phyloP scores from a whole-genome alignment of 2,329 filamentous ascomycete genomes.

The Eutypella sp. region DNA sequence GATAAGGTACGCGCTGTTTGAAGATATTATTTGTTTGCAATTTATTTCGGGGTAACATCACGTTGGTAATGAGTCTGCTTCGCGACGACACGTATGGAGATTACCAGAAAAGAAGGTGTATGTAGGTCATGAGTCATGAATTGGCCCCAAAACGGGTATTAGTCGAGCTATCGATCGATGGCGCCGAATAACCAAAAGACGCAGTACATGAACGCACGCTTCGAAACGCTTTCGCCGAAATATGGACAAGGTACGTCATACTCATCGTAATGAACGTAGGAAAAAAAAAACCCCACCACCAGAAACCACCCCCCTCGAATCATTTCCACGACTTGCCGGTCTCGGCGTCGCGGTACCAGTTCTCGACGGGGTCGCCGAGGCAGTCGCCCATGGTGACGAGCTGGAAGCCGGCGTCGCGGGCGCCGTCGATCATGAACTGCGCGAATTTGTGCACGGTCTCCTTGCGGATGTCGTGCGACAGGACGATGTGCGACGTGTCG shows the following conservation, averaged over 20 bases:
- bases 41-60: too few species aligned
- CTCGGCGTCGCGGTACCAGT: conserved; percentile 18
- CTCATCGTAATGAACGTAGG: background rate
- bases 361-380: conserved; percentile 11
- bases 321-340: conserved; percentile 10
- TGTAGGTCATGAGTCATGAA: too few species aligned
- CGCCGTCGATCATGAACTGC: conserved; percentile 13
- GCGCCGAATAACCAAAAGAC: too few species aligned
- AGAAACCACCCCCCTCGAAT: background rate
- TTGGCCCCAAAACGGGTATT: background rate
- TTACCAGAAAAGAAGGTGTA: too few species aligned
- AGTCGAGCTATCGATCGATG: too few species aligned
- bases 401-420: conserved; percentile 12
- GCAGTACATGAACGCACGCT: too few species aligned
- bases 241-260: too few species aligned
- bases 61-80: too few species aligned
- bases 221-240: too few species aligned
- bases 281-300: background rate
- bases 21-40: too few species aligned
- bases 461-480: conserved; percentile 18
- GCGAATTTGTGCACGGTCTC: conserved; percentile 14
- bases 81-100: too few species aligned
- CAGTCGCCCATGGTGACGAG: conserved; percentile 20
- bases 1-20: too few species aligned
- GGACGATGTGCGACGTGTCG: conserved; percentile 20